Evolutionary conservation across 2,329 filamentous ascomycete genomes (phyloP).

Genomic region (Ambrosiella cleistominuta): DNA sequence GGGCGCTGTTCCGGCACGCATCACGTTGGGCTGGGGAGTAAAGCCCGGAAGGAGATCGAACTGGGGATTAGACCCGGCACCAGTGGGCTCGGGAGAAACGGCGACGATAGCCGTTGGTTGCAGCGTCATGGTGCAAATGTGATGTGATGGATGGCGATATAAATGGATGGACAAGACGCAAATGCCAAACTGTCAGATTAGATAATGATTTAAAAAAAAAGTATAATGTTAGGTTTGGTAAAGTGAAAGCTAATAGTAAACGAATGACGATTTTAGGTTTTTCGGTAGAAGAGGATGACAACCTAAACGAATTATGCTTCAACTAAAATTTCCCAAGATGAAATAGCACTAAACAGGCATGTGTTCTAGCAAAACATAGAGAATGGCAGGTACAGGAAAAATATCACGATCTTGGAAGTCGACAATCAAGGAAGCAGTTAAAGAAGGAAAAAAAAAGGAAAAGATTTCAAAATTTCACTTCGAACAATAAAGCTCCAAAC

Average conservation of each 20-base stretch:
- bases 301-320: no score
- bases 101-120: background rate
- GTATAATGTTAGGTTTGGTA: no score
- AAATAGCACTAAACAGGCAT: no score
- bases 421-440: background rate
- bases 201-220: no score
- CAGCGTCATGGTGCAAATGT: background rate
- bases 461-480: background rate
- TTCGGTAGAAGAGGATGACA: no score
- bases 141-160: background rate
- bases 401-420: background rate
- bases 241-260: no score
- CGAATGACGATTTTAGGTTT: no score
- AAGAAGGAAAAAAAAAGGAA: background rate
- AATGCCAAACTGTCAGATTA: no score
- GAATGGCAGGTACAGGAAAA: background rate
- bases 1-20: conserved; percentile 7
- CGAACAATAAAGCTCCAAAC: background rate
- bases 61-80: background rate
- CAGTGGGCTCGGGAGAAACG: background rate
- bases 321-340: no score
- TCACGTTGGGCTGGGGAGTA: background rate
- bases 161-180: no score
- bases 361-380: no score
- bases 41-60: conserved; percentile 7